phyloP scores from a whole-genome alignment of 2,329 filamentous ascomycete genomes.

The Exophiala lecanii-corni region DNA sequence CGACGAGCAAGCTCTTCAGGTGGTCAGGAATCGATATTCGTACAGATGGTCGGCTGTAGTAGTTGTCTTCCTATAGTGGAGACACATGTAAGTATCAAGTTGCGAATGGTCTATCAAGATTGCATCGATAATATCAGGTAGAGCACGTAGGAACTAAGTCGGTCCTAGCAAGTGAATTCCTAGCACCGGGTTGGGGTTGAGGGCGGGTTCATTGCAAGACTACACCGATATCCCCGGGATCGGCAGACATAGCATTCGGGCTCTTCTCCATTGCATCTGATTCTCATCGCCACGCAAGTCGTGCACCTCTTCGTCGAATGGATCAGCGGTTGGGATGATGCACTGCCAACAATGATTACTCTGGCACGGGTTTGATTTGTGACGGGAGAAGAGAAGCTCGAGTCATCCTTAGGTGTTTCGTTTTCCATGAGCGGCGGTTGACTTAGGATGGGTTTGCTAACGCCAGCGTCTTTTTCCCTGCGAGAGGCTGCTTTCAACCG shows the following conservation, averaged over 20 bases:
- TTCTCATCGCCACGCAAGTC: not conserved
- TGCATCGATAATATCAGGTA: too few relatives aligned
- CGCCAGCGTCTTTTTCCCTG: too few relatives aligned
- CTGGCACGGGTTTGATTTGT: too few relatives aligned
- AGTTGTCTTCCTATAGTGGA: constrained; percentile 71
- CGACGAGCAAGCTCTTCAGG: constrained; percentile 86
- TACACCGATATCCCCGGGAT: not conserved
- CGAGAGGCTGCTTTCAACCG: too few relatives aligned
- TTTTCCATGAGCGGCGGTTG: too few relatives aligned
- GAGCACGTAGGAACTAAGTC: not conserved
- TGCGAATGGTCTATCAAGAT: constrained; percentile 1
- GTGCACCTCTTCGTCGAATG: constrained; percentile 1
- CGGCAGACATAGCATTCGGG: constrained; percentile 5
- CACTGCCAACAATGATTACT: not conserved
- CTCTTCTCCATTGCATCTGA: constrained; percentile 6
- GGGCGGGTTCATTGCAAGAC: too few relatives aligned
- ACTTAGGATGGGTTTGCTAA: too few relatives aligned
- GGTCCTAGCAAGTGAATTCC: too few relatives aligned
- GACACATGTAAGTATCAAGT: constrained; percentile 13
- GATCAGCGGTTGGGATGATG: not conserved
- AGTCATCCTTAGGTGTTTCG: too few relatives aligned
- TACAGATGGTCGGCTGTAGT: constrained; percentile 77
- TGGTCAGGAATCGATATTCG: constrained; percentile 82
- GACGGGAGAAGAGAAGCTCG: too few relatives aligned
- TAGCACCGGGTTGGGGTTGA: too few relatives aligned